Base-by-base conservation (phyloP, 169 alveolate species). In the Plasmodium chabaudi region DNA sequence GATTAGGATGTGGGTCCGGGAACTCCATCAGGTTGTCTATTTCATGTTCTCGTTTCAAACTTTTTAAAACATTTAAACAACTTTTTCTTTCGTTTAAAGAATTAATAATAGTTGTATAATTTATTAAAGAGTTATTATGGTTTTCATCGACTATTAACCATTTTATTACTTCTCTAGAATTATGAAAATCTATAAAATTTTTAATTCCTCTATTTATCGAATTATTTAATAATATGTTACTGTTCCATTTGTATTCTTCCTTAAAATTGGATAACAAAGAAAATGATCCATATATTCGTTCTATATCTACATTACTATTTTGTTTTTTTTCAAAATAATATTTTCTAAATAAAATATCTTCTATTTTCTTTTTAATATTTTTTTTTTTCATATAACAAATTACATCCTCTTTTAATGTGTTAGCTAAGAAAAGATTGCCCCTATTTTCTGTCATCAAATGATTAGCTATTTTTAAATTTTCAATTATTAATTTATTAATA, bases 351-450 rank as follows among this genome's bases (percentile, higher is more conserved):
- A 64, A 61, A 59, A 55, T 10, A 6, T 10, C 39, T 9, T 65
- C 65, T n/a, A 49, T 25, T 44, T 17, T 21, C 44, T 67, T 46
- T 42, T 71, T 82, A 2, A 65, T 34, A 10, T 82, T 55, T 70
- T 82, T 82, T 60, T 49, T 82, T 67, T 67, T 61, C n/a, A 82
- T 67, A 51, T 53, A 67, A 46, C 68, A 12, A 2, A 39, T 67
- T 68, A 82, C 53, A 42, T 82, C 90, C 55, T 82, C 90, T 59
- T 23, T 67, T 12, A 82, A 47, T 15, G 67, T 56, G 21, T 55
- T 46, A 23, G 64, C 19, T 19, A 82, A 55, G 27, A 34, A 23
- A 15, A 67, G 55, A 21, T 82, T 72, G 1, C 56, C 84, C 67
- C 56, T 82, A 13, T 67, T 46, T 82, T 82, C 72, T 27, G 34